Evolutionary conservation across 2,329 filamentous ascomycete genomes (phyloP).

Genomic region (Epichloe sp.): DNA sequence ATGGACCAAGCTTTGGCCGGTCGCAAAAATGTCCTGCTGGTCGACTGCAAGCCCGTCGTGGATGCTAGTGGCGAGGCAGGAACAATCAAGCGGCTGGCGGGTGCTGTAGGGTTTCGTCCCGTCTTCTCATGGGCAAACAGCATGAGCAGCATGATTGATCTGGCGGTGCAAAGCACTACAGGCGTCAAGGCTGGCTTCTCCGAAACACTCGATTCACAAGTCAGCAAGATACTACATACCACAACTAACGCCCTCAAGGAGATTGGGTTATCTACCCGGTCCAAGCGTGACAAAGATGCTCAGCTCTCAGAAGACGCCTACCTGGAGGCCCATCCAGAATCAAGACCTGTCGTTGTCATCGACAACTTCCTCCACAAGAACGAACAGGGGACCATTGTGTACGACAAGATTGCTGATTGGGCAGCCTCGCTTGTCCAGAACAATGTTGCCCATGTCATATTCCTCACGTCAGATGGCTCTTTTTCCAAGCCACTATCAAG

Average conservation of each 20-base stretch:
- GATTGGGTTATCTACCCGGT: conserved; percentile 57
- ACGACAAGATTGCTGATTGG: conserved; percentile 79
- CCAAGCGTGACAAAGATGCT: conserved; percentile 61
- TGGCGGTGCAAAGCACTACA: conserved; percentile 86
- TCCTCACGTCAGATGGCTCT: conserved; percentile 79
- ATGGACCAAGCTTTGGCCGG: conserved; percentile 70
- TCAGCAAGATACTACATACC: conserved; percentile 80
- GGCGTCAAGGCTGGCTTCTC: conserved; percentile 91
- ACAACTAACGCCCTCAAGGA: conserved; percentile 66
- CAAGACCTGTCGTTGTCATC: conserved; percentile 70
- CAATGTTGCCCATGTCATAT: conserved; percentile 87
- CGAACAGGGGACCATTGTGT: conserved; percentile 49
- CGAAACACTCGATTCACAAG: conserved; percentile 78
- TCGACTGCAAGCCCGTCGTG: conserved; percentile 89
- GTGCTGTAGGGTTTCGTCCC: conserved; percentile 77
- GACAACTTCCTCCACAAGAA: conserved; percentile 84
- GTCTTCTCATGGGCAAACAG: conserved; percentile 96
- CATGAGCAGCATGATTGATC: conserved; percentile 79
- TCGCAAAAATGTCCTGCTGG: conserved; percentile 63
- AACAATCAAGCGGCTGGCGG: conserved; percentile 70
- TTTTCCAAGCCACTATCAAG: conserved; percentile 80
- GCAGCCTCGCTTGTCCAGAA: conserved; percentile 72
- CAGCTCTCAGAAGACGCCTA: conserved; percentile 71
- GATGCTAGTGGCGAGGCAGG: conserved; percentile 80
- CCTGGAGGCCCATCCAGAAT: conserved; percentile 78